phyloP scores from a whole-genome alignment of 1,284 basidiomycete genomes.

The Cutaneotrichosporon sp. region DNA sequence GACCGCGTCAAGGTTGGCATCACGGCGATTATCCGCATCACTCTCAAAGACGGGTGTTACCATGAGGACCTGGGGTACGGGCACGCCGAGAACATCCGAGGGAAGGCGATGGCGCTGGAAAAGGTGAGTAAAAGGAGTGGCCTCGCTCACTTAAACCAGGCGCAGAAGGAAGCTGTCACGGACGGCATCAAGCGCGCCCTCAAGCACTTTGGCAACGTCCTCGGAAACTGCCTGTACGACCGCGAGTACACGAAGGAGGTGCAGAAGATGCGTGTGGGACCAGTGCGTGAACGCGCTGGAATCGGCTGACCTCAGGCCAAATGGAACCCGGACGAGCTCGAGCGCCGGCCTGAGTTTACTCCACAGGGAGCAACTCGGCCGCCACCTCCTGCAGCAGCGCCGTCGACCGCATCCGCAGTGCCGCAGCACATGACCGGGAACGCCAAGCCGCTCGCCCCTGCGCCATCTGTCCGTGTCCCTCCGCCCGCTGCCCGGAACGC shows the following conservation, averaged over 20 bases:
- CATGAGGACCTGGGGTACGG: constrained; percentile 96
- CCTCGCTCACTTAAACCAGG: constrained; percentile 59
- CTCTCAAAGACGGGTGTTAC: constrained; percentile 80
- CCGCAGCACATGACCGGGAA: constrained; percentile 24
- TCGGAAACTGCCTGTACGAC: constrained; percentile 96
- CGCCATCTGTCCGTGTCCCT: neutral
- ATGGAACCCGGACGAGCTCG: constrained; percentile 69
- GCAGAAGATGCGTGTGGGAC: constrained; percentile 73
- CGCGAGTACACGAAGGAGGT: constrained; percentile 83
- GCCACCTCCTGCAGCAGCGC: neutral
- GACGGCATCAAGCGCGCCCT: constrained; percentile 90
- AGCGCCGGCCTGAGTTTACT: constrained; percentile 75
- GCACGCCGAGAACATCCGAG: constrained; percentile 76
- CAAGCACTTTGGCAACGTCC: constrained; percentile 87
- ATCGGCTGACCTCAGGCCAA: constrained; percentile 61
- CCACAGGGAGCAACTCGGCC: constrained; percentile 23
- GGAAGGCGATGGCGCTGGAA: constrained; percentile 83
- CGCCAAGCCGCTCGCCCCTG: constrained; percentile 15
- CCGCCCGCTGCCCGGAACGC: neutral
- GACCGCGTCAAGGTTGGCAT: constrained; percentile 73
- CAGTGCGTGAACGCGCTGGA: constrained; percentile 59
- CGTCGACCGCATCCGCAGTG: constrained; percentile 27
- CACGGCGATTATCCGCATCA: constrained; percentile 82
- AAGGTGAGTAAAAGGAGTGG: constrained; percentile 64
- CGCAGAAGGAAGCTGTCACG: constrained; percentile 96